Evolutionary conservation across 306 rosid genomes (phyloP).

Genomic region (Erythrophleum fordii): DNA sequence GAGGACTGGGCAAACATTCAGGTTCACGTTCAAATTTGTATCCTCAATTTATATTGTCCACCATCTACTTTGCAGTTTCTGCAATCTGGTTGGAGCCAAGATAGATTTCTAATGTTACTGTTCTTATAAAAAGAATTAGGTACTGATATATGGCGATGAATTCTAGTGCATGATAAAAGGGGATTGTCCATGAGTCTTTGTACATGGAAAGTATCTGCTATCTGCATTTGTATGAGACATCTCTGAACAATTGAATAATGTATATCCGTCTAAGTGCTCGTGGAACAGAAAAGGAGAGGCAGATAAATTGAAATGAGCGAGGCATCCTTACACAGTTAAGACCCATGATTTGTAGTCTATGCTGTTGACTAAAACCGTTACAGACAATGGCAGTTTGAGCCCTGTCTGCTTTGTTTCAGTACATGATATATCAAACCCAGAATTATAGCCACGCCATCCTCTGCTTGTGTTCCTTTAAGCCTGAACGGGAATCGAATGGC

Average conservation of each 20-base stretch:
- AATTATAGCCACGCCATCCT: slow-evolving; percentile 24
- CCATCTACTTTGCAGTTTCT: too few relatives aligned
- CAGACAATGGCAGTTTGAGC: slow-evolving; percentile 27
- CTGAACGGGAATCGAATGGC: slow-evolving; percentile 29
- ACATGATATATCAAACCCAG: slow-evolving; percentile 34
- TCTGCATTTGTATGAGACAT: not conserved
- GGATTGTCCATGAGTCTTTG: too few relatives aligned
- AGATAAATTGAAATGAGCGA: not conserved
- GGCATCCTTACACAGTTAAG: slow-evolving; percentile 18
- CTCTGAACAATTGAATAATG: too few relatives aligned
- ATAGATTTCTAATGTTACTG: too few relatives aligned
- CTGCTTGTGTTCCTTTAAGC: slow-evolving; percentile 21
- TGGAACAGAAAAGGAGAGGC: slow-evolving; percentile 30
- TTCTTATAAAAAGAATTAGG: too few relatives aligned
- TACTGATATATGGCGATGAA: too few relatives aligned
- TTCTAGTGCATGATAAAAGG: too few relatives aligned
- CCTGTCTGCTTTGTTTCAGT: slow-evolving; percentile 11
- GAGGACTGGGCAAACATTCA: too few relatives aligned
- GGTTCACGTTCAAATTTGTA: too few relatives aligned
- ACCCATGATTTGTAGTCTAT: slow-evolving; percentile 34
- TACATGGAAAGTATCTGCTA: not conserved
- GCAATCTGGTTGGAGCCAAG: too few relatives aligned
- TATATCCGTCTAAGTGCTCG: not conserved
- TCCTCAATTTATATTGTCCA: too few relatives aligned
- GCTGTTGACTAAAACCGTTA: slow-evolving; percentile 4